Percentiles rank a stretch among this genome's conserved stretches.
These are phyloP conservation scores for Petunia hybrid DNA, from an alignment of 305 asterid species.

Conservation along the genomic window DNA sequence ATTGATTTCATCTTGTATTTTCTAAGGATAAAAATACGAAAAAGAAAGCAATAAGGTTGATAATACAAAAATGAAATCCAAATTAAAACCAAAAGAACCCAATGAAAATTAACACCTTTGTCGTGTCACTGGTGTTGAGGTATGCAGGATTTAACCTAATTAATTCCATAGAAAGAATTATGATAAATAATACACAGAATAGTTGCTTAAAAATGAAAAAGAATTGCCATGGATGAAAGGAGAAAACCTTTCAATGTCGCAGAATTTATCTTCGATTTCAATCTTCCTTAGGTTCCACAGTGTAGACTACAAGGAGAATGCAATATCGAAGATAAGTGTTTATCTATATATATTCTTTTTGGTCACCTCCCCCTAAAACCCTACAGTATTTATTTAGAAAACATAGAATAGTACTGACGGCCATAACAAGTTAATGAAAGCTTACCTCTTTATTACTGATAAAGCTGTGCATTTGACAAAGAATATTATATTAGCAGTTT, in stretches of 20 bases:
- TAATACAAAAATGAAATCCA: background rate
- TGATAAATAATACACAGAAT: background rate
- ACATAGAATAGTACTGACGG: too few relatives aligned
- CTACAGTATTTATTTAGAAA: background rate
- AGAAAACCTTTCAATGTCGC: constrained; percentile 21
- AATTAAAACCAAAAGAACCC: background rate
- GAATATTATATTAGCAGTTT: background rate
- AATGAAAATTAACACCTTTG: background rate
- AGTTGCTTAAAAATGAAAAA: background rate
- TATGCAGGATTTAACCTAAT: constrained; percentile 26
- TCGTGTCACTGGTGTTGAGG: background rate
- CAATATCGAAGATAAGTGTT: background rate
- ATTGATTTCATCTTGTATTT: constrained; percentile 30
- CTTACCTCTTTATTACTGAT: constrained; percentile 23
- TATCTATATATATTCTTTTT: too few relatives aligned
- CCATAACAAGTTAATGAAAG: background rate
- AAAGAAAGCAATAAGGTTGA: background rate
- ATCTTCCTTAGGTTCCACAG: constrained; percentile 31
- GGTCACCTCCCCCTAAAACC: too few relatives aligned
- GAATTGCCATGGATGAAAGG: background rate
- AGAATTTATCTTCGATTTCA: constrained; percentile 30
- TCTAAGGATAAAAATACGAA: background rate
- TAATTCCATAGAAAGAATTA: background rate
- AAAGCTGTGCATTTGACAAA: constrained; percentile 9
- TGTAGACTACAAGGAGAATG: constrained; percentile 23